Conservation (phyloP, 176 grass and related monocot species). For the Echinochloa phyllopogon region DNA sequence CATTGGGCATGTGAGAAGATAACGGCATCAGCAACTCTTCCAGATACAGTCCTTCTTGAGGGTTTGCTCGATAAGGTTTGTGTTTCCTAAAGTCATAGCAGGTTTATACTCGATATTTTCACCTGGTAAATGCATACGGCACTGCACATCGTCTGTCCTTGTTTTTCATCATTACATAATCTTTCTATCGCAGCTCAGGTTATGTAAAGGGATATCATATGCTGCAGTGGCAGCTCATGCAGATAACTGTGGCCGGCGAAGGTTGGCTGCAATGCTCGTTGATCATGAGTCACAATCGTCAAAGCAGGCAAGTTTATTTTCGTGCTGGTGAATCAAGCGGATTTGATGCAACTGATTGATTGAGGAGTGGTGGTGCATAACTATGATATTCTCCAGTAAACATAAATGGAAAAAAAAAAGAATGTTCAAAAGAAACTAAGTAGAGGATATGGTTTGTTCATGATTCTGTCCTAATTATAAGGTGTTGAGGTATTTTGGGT, state of each 20-base stretch:
- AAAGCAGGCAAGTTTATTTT: slow-evolving; percentile 79
- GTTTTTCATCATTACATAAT: slow-evolving; percentile 34
- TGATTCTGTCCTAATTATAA: slow-evolving; percentile 1
- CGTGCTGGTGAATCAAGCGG: slow-evolving; percentile 8
- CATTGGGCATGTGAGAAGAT: slow-evolving; percentile 99
- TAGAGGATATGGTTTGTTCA: slow-evolving; percentile 5
- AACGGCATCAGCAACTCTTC: slow-evolving; percentile 77
- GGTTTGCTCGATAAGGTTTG: slow-evolving; percentile 94
- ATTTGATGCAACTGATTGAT: slow-evolving; percentile 24
- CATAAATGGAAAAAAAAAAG: background rate
- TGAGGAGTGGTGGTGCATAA: background rate
- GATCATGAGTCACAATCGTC: slow-evolving; percentile 89
- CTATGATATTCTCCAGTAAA: slow-evolving; percentile 20
- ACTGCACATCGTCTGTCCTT: slow-evolving; percentile 1
- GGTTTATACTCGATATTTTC: slow-evolving; percentile 31
- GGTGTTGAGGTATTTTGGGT: background rate
- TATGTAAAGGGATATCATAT: slow-evolving; percentile 99
- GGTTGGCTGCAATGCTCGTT: slow-evolving; percentile 88
- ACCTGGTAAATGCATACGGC: slow-evolving; percentile 5
- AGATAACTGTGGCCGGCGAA: slow-evolving; percentile 80
- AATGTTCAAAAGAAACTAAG: slow-evolving; percentile 1
- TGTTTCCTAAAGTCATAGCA: slow-evolving; percentile 32
- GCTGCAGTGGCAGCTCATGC: slow-evolving; percentile 97
- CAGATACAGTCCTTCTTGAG: slow-evolving; percentile 83
- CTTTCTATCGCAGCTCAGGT: slow-evolving; percentile 74